A percentile compares a stretch with the other conserved stretches of the same genome.
Conservation (phyloP, 495 filamentous ascomycete genomes). For the Talaromyces thailandensis region DNA sequence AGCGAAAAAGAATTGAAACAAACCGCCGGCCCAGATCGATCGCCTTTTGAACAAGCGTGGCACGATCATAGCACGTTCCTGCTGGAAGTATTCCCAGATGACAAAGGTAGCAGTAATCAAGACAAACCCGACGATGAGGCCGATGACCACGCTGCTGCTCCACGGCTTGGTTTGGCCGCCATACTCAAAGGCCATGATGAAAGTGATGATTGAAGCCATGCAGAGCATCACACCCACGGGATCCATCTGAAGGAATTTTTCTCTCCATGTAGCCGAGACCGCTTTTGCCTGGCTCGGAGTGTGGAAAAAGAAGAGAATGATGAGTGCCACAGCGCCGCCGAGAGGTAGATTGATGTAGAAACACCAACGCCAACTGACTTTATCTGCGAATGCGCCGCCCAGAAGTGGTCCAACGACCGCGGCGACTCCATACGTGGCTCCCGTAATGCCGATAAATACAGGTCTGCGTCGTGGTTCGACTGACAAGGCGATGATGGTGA, state of each 20-base stretch:
- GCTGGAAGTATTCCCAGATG: slow-evolving; percentile 36
- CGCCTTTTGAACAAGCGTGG: slow-evolving; percentile 37
- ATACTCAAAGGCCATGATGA: slow-evolving; percentile 24
- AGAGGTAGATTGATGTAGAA: slow-evolving; percentile 29
- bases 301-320: slow-evolving; percentile 35
- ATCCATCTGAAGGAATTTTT: slow-evolving; percentile 16
- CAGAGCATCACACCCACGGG: slow-evolving; percentile 13
- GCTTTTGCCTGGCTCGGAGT: slow-evolving; percentile 16
- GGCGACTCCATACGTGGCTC: slow-evolving; percentile 33
- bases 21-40: slow-evolving; percentile 24
- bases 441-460: background rate
- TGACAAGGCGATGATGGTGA: slow-evolving; percentile 24
- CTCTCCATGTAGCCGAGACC: slow-evolving; percentile 11
- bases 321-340: slow-evolving; percentile 30
- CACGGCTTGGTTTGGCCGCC: slow-evolving; percentile 25
- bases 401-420: slow-evolving; percentile 65
- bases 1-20: slow-evolving; percentile 29
- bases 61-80: slow-evolving; percentile 24
- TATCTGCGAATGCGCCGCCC: slow-evolving; percentile 66
- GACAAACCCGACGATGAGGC: slow-evolving; percentile 18
- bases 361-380: slow-evolving; percentile 16
- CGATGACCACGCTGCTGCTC: slow-evolving; percentile 17
- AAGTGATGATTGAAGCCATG: slow-evolving; percentile 20
- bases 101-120: slow-evolving; percentile 21
- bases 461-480: slow-evolving; percentile 13